Base-by-base conservation (phyloP, 108 stramenopile species). In the Ochromonas danica region DNA sequence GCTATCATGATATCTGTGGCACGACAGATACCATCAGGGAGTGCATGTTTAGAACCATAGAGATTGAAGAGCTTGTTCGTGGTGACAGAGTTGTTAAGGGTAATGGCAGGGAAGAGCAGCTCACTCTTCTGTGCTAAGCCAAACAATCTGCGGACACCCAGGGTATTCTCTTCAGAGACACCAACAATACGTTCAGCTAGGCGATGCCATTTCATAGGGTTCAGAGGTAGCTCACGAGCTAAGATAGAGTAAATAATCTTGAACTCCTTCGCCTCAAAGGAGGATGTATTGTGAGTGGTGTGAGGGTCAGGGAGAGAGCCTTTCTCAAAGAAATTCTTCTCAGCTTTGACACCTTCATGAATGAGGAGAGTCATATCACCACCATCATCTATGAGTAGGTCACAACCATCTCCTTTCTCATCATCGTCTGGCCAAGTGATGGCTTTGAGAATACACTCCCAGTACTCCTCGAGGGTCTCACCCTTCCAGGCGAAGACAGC, bases 1-100 rank as follows among this genome's bases (percentile, higher is more conserved):
- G 96, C 96, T 85, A 99, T 92, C 98, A 99, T 99, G 81, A 99
- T 96, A 87, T 99, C 98, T 33, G 98, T 99, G 88, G 98, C 98
- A 85, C 98, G 96, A 94, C 96, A 96, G 89, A 99, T 89, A 82
- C 98, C 98, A 88, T 99, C 98, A 71, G 97, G 97, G 70, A 99
- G 95, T 14, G 97, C 97, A 92, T 99, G 98, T 94, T 98, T 97
- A 95, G 96, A 99, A 81, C 98, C 98, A 88, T 99, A 99, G 62
- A 99, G 88, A 94, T 99, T 99, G 91, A 97, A 96, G 89, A 99
- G 97, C 87, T 99, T 99, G 89, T 95, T 96, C 93, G 97, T 99
- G 91, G 98, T 99, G 79, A 99, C 98, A 41, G 93, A 94, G 91
- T 99, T 96, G 91, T 99, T 99, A 80, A 99, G 96, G 85, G 97